These are phyloP conservation scores for Neurospora tetraspora DNA, from an alignment of 495 filamentous ascomycete species.

Conservation along the genomic window DNA sequence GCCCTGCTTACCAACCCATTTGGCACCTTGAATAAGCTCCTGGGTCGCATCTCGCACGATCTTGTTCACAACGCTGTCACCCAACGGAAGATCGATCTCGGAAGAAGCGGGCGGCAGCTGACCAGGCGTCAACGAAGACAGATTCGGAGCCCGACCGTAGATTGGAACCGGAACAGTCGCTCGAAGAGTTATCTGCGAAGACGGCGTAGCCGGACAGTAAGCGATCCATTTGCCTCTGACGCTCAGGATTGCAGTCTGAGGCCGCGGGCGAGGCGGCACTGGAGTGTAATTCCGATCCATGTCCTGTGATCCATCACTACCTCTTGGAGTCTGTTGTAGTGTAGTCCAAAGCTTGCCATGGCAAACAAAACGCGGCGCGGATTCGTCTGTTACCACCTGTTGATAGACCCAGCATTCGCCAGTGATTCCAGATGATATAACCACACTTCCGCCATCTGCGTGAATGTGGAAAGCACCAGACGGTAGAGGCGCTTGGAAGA, in stretches of 20 bases:
- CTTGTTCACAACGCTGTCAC: conserved; percentile 74
- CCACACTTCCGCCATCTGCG: conserved; percentile 53
- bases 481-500: conserved; percentile 51
- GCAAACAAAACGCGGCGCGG: conserved; percentile 44
- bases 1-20: conserved; percentile 78
- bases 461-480: conserved; percentile 62
- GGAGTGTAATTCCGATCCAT: conserved; percentile 27
- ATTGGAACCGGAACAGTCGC: conserved; percentile 40
- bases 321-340: conserved; percentile 46
- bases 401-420: conserved; percentile 78
- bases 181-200: conserved; percentile 58
- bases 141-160: conserved; percentile 49
- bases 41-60: conserved; percentile 82
- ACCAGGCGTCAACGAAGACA: conserved; percentile 61
- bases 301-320: conserved; percentile 34
- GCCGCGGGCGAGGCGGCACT: conserved; percentile 27
- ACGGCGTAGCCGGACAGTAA: conserved; percentile 64
- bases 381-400: conserved; percentile 24
- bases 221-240: conserved; percentile 77
- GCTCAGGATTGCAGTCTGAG: conserved; percentile 58
- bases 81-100: conserved; percentile 65
- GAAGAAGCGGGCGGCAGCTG: conserved; percentile 66
- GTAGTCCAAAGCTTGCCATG: conserved; percentile 82
- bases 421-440: conserved; percentile 68
- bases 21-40: conserved; percentile 78